phyloP scores from a whole-genome alignment of 1,284 basidiomycete genomes.

The Quambalaria eucalypti region DNA sequence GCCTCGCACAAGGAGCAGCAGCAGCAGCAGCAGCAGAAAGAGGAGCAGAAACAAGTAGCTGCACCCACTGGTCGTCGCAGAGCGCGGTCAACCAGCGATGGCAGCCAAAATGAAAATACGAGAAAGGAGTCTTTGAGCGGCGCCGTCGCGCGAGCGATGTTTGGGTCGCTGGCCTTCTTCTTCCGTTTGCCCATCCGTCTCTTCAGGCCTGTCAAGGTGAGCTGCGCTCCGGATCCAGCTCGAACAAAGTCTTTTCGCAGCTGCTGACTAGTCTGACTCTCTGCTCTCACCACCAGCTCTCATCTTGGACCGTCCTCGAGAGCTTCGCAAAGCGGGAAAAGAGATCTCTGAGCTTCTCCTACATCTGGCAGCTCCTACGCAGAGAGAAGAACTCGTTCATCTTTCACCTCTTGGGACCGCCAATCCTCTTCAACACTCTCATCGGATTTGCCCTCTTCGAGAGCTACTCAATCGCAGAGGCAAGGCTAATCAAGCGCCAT shows the following conservation, averaged over 20 bases:
- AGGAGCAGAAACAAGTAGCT: not conserved
- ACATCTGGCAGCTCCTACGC: constrained; percentile 41
- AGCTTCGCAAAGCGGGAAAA: constrained; percentile 47
- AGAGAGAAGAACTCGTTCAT: constrained; percentile 29
- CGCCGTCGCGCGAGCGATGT: constrained; percentile 37
- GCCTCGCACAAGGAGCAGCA: too few species aligned
- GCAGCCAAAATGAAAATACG: not conserved
- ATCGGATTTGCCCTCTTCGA: constrained; percentile 48
- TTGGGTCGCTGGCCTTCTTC: constrained; percentile 47
- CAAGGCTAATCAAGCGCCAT: constrained; percentile 12
- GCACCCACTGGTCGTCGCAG: not conserved
- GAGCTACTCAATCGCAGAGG: constrained; percentile 38
- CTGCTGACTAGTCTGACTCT: not conserved
- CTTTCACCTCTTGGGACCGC: constrained; percentile 37
- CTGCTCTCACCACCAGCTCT: constrained; percentile 7
- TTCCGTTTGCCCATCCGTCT: constrained; percentile 48
- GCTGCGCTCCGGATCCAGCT: not conserved
- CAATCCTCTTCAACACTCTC: constrained; percentile 44
- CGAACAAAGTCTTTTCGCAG: not conserved
- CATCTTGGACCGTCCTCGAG: constrained; percentile 46
- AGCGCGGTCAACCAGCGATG: not conserved
- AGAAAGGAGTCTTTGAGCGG: constrained; percentile 31
- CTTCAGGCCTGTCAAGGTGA: constrained; percentile 46
- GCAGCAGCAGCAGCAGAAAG: too few species aligned
- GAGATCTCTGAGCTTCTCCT: constrained; percentile 32